Evolutionary conservation across 441 rosid species (phyloP).

Genomic region (Populus hybrid): DNA sequence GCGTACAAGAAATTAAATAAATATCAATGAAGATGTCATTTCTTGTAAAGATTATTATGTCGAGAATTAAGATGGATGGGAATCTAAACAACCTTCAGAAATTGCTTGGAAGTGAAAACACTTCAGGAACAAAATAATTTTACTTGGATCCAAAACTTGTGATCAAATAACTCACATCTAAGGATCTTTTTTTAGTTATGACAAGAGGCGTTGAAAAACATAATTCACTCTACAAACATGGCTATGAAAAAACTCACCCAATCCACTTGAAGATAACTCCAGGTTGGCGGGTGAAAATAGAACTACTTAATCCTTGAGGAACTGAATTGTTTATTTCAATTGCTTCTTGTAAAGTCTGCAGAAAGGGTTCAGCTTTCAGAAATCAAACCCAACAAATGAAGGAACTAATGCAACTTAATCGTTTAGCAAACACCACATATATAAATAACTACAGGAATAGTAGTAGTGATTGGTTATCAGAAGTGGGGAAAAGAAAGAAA

Average conservation of each 20-base stretch:
- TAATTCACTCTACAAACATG: background rate
- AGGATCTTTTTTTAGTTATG: background rate
- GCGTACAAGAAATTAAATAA: background rate
- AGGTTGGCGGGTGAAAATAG: conserved; percentile 79
- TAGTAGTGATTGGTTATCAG: background rate
- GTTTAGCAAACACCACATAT: background rate
- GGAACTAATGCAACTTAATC: background rate
- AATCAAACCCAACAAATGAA: background rate
- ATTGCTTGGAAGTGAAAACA: background rate
- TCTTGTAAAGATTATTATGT: background rate
- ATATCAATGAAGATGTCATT: background rate
- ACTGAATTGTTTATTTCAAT: conserved; percentile 88
- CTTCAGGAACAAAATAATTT: background rate
- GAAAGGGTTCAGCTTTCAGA: conserved; percentile 13
- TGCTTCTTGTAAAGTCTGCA: conserved; percentile 78
- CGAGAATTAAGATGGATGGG: background rate
- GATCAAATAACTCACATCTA: background rate
- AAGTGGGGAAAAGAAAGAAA: background rate
- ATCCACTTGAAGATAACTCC: conserved; percentile 83
- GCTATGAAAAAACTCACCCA: conserved; percentile 45
- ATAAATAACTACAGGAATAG: background rate
- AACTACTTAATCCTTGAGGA: conserved; percentile 95
- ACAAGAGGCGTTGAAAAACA: background rate
- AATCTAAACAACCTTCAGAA: background rate
- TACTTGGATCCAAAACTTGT: background rate